Base-by-base conservation (phyloP, 2,329 filamentous ascomycete species). In the Calcarisporium arbuscula region DNA sequence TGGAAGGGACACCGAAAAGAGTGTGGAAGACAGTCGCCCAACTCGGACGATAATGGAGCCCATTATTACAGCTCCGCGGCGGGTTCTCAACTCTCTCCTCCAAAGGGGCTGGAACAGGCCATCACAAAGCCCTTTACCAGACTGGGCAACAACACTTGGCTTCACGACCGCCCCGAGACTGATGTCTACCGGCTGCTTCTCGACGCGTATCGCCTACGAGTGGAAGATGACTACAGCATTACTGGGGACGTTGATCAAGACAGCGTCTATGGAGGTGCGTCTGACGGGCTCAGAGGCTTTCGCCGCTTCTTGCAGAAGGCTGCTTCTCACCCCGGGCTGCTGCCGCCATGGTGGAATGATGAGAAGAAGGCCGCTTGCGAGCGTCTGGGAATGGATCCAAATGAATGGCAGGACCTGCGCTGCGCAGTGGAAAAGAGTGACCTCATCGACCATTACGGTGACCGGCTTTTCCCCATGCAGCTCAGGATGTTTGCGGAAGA, bases 1-100 rank as follows among this genome's bases (percentile, higher is more conserved):
- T 76, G 66, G 67, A 68, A 68, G 42, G 18, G 12, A 4, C 70
- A 76, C 50, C 68, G 68, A 45, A 61, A 60, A 38, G 40, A 48
- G 8, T 73, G 68, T 50, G 47, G 43, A 29, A 53, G 49, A 40
- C 40, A 49, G 40, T 28, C 28, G n/a, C 23, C 33, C 7, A 19
- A 27, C 10, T 11, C 17, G 15, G 16, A 23, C 14, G 5, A 17
- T 11, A 9, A 8, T 18, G 15, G 3, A 8, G 30, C 11, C 20
- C 21, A 34, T 9, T 11, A 22, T 18, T 15, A 22, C 2, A 20
- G 9, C 16, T 21, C 5, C 16, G 18, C 15, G 21, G 23, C 20
- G 14, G 3, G 7, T 2, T 34, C 26, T n/a, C 25, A 30, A 4
- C 19, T 34, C 2, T 37, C 35, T 26, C 54, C 50, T 2, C 43